These are phyloP conservation scores for Aspergillus tanneri DNA, from an alignment of 2,329 filamentous ascomycete genomes.

Conservation along the genomic window DNA sequence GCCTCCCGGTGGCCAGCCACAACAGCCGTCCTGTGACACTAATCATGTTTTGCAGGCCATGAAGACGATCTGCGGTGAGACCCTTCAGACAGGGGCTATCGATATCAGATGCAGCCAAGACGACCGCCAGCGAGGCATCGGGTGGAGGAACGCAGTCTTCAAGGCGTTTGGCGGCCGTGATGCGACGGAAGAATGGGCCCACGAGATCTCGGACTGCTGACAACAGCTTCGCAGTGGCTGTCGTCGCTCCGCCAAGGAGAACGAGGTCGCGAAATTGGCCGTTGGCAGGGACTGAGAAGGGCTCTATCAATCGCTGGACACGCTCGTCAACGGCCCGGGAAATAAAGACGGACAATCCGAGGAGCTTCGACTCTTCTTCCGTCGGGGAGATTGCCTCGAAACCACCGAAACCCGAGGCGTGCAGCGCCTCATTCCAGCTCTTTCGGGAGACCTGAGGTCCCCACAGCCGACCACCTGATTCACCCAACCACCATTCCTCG, in stretches of 20 bases:
- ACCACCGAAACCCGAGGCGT: background rate
- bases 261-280: slow-evolving; percentile 1
- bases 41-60: background rate
- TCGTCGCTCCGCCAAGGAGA: background rate
- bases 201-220: background rate
- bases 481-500: slow-evolving; percentile 4
- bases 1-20: background rate
- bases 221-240: background rate
- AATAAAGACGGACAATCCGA: background rate
- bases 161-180: background rate
- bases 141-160: background rate
- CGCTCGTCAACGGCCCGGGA: slow-evolving; percentile 3
- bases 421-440: background rate
- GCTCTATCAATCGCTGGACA: background rate
- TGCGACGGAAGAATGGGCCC: background rate
- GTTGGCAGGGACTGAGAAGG: background rate
- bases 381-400: background rate
- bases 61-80: background rate
- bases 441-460: background rate
- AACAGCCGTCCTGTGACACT: background rate
- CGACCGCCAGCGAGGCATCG: background rate
- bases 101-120: slow-evolving; percentile 2
- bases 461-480: background rate
- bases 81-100: background rate
- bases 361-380: background rate